phyloP scores from a whole-genome alignment of 164 flowering plant species.

The Sedum album region DNA sequence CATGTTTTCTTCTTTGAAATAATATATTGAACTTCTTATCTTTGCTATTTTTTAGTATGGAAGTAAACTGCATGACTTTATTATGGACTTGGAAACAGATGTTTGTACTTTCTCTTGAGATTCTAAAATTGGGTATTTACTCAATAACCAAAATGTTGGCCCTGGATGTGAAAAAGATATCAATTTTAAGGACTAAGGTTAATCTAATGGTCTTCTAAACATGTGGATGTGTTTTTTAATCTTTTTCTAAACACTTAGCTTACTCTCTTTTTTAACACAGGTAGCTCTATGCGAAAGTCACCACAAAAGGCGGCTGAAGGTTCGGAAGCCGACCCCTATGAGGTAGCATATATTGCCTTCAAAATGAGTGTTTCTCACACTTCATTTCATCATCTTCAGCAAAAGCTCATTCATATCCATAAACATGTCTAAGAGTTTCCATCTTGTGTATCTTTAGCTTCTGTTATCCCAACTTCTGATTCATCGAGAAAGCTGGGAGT shows the following conservation, averaged over 20 bases:
- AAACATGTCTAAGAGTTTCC: too few relatives aligned
- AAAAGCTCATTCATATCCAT: not conserved
- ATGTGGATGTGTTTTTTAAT: constrained; percentile 20
- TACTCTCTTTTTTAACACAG: not conserved
- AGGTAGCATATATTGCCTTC: constrained; percentile 58
- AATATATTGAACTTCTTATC: too few relatives aligned
- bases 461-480: not conserved
- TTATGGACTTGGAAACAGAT: constrained; percentile 8
- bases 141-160: constrained; percentile 25
- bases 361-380: not conserved
- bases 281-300: constrained; percentile 36
- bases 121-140: constrained; percentile 13
- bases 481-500: too few relatives aligned
- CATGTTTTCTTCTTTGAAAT: too few relatives aligned
- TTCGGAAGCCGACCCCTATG: constrained; percentile 56
- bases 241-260: not conserved
- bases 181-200: too few relatives aligned
- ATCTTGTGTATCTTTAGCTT: not conserved
- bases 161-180: constrained; percentile 10
- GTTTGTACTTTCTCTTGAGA: constrained; percentile 29
- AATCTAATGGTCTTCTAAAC: constrained; percentile 24
- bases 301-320: constrained; percentile 72
- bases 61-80: not conserved
- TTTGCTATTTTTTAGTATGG: too few relatives aligned
- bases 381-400: not conserved